Base-by-base conservation (phyloP, 345 rosid genomes). In the Lepidium didymum region DNA sequence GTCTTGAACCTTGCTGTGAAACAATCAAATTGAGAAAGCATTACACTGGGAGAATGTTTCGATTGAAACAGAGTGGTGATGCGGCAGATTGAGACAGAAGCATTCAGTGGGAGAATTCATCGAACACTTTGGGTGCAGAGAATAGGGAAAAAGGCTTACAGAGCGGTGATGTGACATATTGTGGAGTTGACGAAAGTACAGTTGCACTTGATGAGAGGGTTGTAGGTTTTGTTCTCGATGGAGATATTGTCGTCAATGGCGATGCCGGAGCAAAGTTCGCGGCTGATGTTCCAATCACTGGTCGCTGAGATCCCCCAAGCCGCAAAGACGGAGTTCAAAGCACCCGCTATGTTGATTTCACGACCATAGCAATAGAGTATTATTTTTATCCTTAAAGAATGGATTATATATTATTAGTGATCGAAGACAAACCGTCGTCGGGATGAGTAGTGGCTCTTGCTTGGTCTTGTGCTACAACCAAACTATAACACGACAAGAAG, bases 131-230 rank as follows among this genome's bases (percentile, higher is more conserved):
- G 57, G 13, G 55, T 62, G 55, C 67, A 33, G 2, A 6, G 9
- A 27, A 21, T 10, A 4, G 5, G 33, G 14, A 10, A 10, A 52
- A 50, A 7, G 31, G 27, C 0, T 14, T 73, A 73, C 77, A 73
- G 72, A 21, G 19, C 29, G 3, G 70, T 75, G 75, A 75, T 75
- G 70, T 69, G 79, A 55, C 79, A 79, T 68, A 64, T 25, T 8
- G 86, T 77, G 58, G 51, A 42, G 31, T 27, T 73, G 55, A 3
- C 21, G 60, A 27, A 74, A 41, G 56, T 50, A 67, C 89, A 87
- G 50, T 77, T 77, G 65, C 92, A 87, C 75, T 66, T 81, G 75
- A 84, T 80, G 4, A 80, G 58, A 14, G 88, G 84, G 33, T 84
- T 81, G 76, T 76, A 68, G 6, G 1, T 3, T 1, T 1, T 0